phyloP scores from a whole-genome alignment of 2,329 filamentous ascomycete species.

The Emmonsiellopsis sp. region DNA sequence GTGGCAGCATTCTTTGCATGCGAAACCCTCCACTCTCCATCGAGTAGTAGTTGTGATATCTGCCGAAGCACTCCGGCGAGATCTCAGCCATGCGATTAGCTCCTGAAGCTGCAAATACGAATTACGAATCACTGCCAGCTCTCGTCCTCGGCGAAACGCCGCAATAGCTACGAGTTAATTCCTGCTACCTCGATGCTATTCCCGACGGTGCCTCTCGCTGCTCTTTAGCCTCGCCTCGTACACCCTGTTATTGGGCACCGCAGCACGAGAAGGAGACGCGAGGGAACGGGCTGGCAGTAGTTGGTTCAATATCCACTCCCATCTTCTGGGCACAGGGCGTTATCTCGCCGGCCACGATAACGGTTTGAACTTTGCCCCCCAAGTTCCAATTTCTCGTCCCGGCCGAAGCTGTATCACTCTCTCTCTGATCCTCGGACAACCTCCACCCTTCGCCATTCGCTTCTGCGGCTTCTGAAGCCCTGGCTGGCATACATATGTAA shows the following conservation, averaged over 20 bases:
- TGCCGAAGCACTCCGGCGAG: too few species aligned
- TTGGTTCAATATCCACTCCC: neutral
- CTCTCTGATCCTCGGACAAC: neutral
- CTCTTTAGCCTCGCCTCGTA: neutral
- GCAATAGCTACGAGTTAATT: too few species aligned
- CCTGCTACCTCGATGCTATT: too few species aligned
- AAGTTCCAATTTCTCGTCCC: neutral
- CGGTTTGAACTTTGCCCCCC: neutral
- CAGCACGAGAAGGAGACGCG: neutral
- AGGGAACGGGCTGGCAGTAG: neutral
- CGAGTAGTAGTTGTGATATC: too few species aligned
- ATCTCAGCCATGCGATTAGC: too few species aligned
- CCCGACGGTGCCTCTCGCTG: neutral
- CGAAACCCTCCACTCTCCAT: neutral
- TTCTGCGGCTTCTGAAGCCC: neutral
- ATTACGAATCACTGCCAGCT: too few species aligned
- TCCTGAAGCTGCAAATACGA: too few species aligned
- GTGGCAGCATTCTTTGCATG: neutral
- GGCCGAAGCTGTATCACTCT: too few species aligned
- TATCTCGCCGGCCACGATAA: neutral
- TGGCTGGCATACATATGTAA: neutral
- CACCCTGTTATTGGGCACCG: neutral
- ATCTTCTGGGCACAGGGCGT: neutral
- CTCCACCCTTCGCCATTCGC: neutral
- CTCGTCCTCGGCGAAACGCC: too few species aligned